A percentile compares a stretch with the other conserved stretches of the same genome.
Conservation (phyloP, 176 grass and related monocot species). For the Chloris gayana region DNA sequence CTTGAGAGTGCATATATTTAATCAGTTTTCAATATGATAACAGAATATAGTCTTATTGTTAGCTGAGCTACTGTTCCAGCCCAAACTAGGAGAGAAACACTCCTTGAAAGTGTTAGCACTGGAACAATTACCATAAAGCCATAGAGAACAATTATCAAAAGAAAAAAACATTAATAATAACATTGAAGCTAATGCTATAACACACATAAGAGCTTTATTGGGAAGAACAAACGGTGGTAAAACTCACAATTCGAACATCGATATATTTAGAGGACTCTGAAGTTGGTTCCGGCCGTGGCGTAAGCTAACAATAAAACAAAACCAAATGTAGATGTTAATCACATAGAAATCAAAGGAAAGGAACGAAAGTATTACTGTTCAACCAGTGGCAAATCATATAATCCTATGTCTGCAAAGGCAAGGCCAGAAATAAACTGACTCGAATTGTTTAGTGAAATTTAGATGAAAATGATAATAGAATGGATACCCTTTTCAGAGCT, state of each 20-base stretch:
- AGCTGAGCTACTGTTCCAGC: too few relatives aligned
- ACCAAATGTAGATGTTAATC: constrained; percentile 4
- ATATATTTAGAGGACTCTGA: constrained; percentile 71
- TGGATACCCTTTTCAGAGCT: constrained; percentile 88
- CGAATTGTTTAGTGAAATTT: constrained; percentile 27
- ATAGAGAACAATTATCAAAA: neutral
- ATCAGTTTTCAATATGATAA: too few relatives aligned
- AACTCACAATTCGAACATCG: constrained; percentile 99
- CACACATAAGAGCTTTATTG: neutral
- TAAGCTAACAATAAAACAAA: constrained; percentile 53
- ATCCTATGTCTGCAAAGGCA: too few relatives aligned
- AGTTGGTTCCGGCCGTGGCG: constrained; percentile 61
- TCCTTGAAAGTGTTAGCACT: neutral
- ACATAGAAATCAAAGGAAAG: constrained; percentile 31
- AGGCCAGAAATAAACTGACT: neutral
- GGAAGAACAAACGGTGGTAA: neutral
- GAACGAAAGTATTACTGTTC: neutral
- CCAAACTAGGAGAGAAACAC: neutral
- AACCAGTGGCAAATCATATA: too few relatives aligned
- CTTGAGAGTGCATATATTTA: too few relatives aligned
- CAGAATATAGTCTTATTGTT: too few relatives aligned
- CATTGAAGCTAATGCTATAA: neutral
- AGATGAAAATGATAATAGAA: constrained; percentile 6
- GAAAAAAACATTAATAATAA: neutral
- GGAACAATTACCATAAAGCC: too few relatives aligned